Evolutionary conservation across 345 rosid genomes (phyloP), one percentile per base, ranked within the genome.

Genomic region (Brassica juncea): DNA sequence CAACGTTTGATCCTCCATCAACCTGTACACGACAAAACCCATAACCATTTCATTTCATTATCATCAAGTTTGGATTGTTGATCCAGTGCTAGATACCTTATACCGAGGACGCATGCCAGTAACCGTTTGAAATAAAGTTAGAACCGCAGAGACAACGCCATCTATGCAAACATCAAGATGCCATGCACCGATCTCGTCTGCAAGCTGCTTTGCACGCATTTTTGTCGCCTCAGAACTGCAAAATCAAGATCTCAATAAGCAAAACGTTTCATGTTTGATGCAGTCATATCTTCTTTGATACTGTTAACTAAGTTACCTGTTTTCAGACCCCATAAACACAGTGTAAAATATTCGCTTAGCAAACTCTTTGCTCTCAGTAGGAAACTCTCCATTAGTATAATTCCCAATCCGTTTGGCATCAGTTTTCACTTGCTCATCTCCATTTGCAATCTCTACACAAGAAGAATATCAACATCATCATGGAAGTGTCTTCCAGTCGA

Each of bases 121-220:
- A 71, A 93, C 88, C 2, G 91, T 90, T 83, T 89, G 90, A 80
- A 95, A 88, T 82, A 95, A 82, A 72, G 91, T 80, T 37, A 95
- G 71, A 39, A 95, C 81, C 0, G 98, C 88, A 80, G 99, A 91
- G 37, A 91, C 89, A 80, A 95, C 90, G 12, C 84, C 85, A 73
- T 95, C 98, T 80, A 95, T 90, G 81, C 81, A 75, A 80, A 92
- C 88, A 64, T 95, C 94, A 75, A 95, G 92, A 90, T 90, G 99
- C 97, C 94, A 89, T 1, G 99, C 85, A 55, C 99, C 99, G 11
- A 95, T 93, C 86, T 95, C 97, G 9, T 88, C 89, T 47, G 98
- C 91, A 59, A 95, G 87, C 66, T 79, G 77, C 90, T 89, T 93
- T 71, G 98, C 98, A 63, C 88, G 87, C 78, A 47, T 82, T 82